Base-by-base conservation (phyloP, 108 stramenopile species). In the Fragilaria radians region DNA sequence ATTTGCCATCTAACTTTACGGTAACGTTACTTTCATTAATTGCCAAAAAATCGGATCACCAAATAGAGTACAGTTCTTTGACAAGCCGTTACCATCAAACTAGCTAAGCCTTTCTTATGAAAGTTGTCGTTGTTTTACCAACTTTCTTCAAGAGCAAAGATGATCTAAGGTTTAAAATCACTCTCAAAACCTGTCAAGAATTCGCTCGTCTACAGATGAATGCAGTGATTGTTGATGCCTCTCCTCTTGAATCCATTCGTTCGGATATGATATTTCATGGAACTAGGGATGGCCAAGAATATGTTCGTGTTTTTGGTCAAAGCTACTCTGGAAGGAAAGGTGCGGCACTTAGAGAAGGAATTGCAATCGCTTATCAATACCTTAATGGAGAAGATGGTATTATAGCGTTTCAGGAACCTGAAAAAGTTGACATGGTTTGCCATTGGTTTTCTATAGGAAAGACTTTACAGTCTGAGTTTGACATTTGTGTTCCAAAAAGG, bases 341-440 rank as follows among this genome's bases (percentile, higher is more conserved):
- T 33, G 73, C 78, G 5, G 76, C 76, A 0, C 46, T 83, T 32
- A 52, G 76, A 46, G 78, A 83, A 45, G 42, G 14, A 45, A 45
- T 45, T 14, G 11, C 42, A 45, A 14, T 45, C 11, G 82, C 76
- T 1, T 68, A 72, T 60, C 36, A 28, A 26, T 36, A 24, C 22
- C 18, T 23, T 17, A 3, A 3, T 25, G 28, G 42, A 59, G 11
- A 21, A 28, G 21, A 32, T 27, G 23, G n/a, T 58, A 56, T 48
- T 5, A 77, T 84, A 34, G 74, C 68, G 26, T 80, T 74, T 60
- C 64, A 71, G 50, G 82, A 84, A 54, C 68, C 76, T 4, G 82
- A 84, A 69, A 84, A 84, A 51, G 60, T 66, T 0, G 77, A 78
- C 54, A 59, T 80, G 62, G 54, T 72, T 25, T 63, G 71, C 5